These are phyloP conservation scores for Vigna hirtella DNA, from an alignment of 306 rosid species.

Conservation along the genomic window DNA sequence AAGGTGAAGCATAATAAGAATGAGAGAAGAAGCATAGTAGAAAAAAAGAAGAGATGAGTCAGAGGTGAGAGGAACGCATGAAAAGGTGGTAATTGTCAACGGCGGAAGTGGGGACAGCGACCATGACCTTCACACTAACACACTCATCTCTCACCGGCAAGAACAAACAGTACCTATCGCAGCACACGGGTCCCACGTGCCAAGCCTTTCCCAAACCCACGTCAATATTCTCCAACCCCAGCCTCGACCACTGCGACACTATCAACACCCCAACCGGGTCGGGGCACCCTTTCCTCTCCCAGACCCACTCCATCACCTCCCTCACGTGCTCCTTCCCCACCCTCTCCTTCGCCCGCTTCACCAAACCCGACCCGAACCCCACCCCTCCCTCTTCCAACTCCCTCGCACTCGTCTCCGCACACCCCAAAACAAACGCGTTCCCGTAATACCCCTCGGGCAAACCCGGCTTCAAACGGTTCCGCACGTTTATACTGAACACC, in stretches of 20 bases:
- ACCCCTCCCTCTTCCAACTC: background rate
- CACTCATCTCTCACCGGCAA: background rate
- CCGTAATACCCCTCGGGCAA: constrained; percentile 3
- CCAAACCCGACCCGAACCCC: constrained; percentile 14
- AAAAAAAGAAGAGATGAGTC: background rate
- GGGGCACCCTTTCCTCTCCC: background rate
- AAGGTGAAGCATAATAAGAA: too few relatives aligned
- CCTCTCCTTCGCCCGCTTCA: constrained; percentile 7
- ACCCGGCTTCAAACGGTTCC: background rate
- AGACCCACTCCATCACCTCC: constrained; percentile 8
- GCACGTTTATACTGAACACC: constrained; percentile 1
- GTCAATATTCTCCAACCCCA: constrained; percentile 11
- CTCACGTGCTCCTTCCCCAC: background rate
- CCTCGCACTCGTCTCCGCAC: constrained; percentile 15
- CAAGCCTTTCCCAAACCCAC: background rate
- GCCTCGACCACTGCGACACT: constrained; percentile 18
- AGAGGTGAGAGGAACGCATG: constrained; percentile 3
- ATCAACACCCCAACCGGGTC: constrained; percentile 15
- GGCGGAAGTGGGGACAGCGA: background rate
- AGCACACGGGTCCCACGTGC: constrained; percentile 23
- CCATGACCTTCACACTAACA: constrained; percentile 17
- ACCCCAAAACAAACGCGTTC: constrained; percentile 21
- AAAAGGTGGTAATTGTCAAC: constrained; percentile 21
- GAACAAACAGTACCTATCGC: constrained; percentile 25
- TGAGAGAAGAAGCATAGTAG: too few relatives aligned